A percentile compares a stretch with the other conserved stretches of the same genome.
phyloP scores from a whole-genome alignment of 345 rosid species.

The Salix dunnii region DNA sequence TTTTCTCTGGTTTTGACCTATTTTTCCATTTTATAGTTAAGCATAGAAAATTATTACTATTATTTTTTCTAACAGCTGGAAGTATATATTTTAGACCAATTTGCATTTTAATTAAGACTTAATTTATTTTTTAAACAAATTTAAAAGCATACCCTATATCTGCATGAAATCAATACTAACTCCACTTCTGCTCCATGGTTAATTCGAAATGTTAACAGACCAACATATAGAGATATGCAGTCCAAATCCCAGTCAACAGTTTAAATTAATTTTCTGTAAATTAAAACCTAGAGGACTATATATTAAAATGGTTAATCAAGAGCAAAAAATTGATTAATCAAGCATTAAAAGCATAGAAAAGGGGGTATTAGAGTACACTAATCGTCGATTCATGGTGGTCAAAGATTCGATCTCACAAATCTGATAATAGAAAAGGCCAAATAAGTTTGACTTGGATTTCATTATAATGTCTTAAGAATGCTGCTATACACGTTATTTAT shows the following conservation, averaged over 20 bases:
- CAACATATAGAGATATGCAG: too few species aligned
- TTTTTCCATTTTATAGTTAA: background rate
- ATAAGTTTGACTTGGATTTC: background rate
- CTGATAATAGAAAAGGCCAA: background rate
- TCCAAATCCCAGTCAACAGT: background rate
- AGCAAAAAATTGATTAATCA: background rate
- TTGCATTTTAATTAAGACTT: too few species aligned
- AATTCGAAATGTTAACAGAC: too few species aligned
- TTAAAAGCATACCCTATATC: too few species aligned
- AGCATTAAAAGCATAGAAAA: background rate
- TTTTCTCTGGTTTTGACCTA: background rate
- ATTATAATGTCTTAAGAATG: background rate
- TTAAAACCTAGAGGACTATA: background rate
- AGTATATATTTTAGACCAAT: too few species aligned
- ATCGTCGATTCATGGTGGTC: conserved; percentile 9
- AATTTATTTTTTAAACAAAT: too few species aligned
- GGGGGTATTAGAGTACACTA: background rate
- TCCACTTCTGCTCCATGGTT: too few species aligned
- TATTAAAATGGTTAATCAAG: background rate
- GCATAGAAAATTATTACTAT: background rate
- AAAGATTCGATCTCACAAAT: background rate
- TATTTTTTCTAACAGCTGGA: too few species aligned
- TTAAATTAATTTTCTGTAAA: background rate
- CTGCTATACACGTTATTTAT: background rate
- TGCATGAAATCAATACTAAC: too few species aligned